phyloP scores from a whole-genome alignment of 23 red algal species.

The Pyropia yezoensis region DNA sequence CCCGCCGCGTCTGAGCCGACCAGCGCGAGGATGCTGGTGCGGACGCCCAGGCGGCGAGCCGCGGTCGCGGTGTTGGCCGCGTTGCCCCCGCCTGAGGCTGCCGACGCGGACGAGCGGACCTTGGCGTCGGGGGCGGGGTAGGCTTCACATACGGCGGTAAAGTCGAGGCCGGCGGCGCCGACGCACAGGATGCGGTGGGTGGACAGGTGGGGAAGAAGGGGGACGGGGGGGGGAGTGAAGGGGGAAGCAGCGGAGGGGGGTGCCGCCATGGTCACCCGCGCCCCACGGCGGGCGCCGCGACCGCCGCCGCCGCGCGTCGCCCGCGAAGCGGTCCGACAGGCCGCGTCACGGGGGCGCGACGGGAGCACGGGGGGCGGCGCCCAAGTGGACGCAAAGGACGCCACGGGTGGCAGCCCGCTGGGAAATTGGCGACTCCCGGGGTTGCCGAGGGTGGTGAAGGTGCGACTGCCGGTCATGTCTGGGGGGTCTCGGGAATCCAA shows the following conservation, averaged over 20 bases:
- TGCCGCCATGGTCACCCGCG: no score
- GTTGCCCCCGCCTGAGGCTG: conserved; percentile 74
- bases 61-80: conserved; percentile 71
- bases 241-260: no score
- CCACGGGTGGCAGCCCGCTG: no score
- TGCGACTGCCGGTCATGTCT: not conserved
- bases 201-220: conserved; percentile 11
- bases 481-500: not conserved
- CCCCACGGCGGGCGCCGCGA: no score
- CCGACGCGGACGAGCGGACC: conserved; percentile 42
- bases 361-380: no score
- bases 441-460: not conserved
- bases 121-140: conserved; percentile 81
- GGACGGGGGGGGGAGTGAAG: not conserved
- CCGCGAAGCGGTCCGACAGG: no score
- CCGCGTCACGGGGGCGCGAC: no score
- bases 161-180: conserved; percentile 62
- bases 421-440: no score
- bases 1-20: conserved; percentile 68
- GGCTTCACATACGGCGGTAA: conserved; percentile 30
- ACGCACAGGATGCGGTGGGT: conserved; percentile 60
- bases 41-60: conserved; percentile 57
- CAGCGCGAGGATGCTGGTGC: conserved; percentile 32
- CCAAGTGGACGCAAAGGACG: no score
- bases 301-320: no score